Evolutionary conservation across 352 stramenopile genomes (phyloP).

Genomic region (Pythium grandisporangium): DNA sequence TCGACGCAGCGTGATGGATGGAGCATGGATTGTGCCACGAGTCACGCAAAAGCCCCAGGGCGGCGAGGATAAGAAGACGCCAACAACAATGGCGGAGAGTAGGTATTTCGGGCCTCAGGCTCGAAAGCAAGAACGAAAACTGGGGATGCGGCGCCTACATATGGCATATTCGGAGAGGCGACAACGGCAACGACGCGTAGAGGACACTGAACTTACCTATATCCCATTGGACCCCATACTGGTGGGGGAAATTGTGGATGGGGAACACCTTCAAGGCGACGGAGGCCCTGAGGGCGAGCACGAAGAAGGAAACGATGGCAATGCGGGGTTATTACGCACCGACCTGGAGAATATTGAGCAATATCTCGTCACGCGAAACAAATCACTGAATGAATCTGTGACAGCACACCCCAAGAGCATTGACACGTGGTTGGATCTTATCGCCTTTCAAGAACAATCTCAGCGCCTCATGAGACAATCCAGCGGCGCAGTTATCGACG

Average conservation of each 20-base stretch:
- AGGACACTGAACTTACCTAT: conserved; percentile 27
- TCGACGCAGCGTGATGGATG: conserved; percentile 29
- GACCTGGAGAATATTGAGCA: conserved; percentile 61
- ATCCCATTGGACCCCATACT: no score
- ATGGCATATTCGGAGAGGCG: conserved; percentile 66
- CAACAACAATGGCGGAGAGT: no score
- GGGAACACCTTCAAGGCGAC: conserved; percentile 10
- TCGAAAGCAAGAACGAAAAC: conserved; percentile 25
- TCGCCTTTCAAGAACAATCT: conserved; percentile 67
- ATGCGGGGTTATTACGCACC: conserved; percentile 24
- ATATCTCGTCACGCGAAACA: conserved; percentile 45
- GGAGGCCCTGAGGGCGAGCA: not conserved
- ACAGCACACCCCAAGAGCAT: conserved; percentile 20
- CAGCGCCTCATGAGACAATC: conserved; percentile 14
- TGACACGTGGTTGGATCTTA: conserved; percentile 52
- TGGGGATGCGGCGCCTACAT: conserved; percentile 34
- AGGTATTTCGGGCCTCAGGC: conserved; percentile 54
- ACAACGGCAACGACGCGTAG: conserved; percentile 8
- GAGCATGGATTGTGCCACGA: conserved; percentile 24
- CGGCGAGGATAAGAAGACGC: conserved; percentile 1
- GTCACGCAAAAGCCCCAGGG: conserved; percentile 1
- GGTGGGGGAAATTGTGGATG: conserved; percentile 39
- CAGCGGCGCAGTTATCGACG: conserved; percentile 9
- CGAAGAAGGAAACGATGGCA: conserved; percentile 1
- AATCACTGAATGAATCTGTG: conserved; percentile 20